Conservation (phyloP, 805 yeast genomes). For the Yamadazyma laniorum region DNA sequence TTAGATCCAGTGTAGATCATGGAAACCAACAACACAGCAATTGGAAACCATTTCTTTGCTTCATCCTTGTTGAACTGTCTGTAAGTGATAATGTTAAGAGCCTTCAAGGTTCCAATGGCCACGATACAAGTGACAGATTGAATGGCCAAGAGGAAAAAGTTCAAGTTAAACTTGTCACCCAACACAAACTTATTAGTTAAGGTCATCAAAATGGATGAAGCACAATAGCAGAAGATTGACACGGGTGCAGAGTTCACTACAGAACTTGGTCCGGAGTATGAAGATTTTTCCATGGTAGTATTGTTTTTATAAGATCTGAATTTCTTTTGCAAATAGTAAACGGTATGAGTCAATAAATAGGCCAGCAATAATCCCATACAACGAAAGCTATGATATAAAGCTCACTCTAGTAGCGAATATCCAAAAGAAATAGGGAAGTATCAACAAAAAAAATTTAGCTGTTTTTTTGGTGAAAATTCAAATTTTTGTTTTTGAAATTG, state of each 20-base stretch:
- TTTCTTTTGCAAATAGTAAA: constrained; percentile 30
- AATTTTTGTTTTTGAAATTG: constrained; percentile 1
- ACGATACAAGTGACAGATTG: constrained; percentile 83
- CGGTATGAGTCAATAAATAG: constrained; percentile 34
- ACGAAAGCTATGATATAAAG: too few species aligned
- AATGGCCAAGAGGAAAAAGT: constrained; percentile 83
- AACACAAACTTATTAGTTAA: constrained; percentile 95
- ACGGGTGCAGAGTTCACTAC: constrained; percentile 58
- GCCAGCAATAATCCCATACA: constrained; percentile 43
- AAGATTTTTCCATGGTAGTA: constrained; percentile 31
- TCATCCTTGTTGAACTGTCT: constrained; percentile 83
- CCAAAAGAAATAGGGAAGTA: too few species aligned
- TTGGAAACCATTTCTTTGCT: constrained; percentile 95
- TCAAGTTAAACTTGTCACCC: constrained; percentile 71
- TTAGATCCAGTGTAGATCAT: constrained; percentile 97
- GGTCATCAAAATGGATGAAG: constrained; percentile 94
- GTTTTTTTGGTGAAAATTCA: too few species aligned
- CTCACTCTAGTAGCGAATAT: too few species aligned
- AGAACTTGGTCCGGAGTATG: constrained; percentile 25
- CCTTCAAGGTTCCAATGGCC: constrained; percentile 70
- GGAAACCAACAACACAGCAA: constrained; percentile 79
- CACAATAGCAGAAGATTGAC: constrained; percentile 82
- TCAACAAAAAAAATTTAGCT: too few species aligned
- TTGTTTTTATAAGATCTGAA: constrained; percentile 3
- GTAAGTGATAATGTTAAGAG: constrained; percentile 75